Conservation (phyloP, 169 alveolate species). For the Blepharisma undulans region DNA sequence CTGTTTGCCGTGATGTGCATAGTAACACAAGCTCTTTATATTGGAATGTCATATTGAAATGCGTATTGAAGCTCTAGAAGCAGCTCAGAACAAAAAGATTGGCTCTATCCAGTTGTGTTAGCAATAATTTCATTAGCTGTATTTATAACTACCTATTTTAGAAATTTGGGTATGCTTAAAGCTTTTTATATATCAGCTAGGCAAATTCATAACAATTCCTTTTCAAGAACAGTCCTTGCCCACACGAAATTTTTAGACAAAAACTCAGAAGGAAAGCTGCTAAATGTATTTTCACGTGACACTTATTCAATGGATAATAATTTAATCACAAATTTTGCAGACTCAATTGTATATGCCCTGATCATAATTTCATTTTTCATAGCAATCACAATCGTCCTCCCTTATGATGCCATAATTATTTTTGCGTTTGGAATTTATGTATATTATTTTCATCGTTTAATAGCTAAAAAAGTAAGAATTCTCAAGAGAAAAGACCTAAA, state of each 20-base stretch:
- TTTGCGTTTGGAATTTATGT: not conserved
- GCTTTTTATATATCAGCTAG: not conserved
- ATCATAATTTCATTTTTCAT: not conserved
- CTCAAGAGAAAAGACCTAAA: not conserved
- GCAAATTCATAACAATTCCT: not conserved
- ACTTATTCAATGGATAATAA: slow-evolving; percentile 44
- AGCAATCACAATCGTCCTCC: not conserved
- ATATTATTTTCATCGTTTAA: not conserved
- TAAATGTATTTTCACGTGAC: slow-evolving; percentile 76
- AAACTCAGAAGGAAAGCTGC: slow-evolving; percentile 82
- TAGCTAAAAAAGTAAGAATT: not conserved
- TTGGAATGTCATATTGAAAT: not conserved
- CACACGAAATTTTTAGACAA: slow-evolving; percentile 66
- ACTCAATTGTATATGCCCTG: not conserved
- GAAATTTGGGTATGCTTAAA: not conserved
- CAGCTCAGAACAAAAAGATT: not conserved
- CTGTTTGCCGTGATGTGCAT: not conserved
- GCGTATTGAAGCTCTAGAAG: not conserved
- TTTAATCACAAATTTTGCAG: not conserved
- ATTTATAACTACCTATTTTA: not conserved
- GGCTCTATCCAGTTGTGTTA: not conserved
- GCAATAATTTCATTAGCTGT: not conserved
- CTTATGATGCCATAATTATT: not conserved
- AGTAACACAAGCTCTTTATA: not conserved
- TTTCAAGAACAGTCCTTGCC: not conserved